Evolutionary conservation across 1,284 basidiomycete genomes (phyloP).

Genomic region (Malassezia nana): DNA sequence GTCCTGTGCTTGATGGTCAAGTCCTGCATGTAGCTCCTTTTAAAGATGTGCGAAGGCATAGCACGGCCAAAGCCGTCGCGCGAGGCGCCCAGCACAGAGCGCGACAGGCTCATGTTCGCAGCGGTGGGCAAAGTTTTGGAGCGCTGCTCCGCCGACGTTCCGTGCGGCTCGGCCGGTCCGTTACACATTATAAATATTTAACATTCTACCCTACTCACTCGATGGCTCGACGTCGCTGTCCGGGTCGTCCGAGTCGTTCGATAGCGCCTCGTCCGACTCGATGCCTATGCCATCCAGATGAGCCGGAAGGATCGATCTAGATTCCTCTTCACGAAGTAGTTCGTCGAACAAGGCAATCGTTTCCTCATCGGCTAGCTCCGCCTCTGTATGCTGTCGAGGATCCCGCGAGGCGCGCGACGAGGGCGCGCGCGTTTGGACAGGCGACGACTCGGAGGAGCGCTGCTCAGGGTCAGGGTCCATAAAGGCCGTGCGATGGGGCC

Average conservation of each 20-base stretch:
- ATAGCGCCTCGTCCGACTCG: not conserved
- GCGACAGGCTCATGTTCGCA: constrained; percentile 9
- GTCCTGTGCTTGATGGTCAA: constrained; percentile 45
- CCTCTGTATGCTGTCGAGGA: not conserved
- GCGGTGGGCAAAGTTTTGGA: not conserved
- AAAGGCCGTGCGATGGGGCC: not conserved
- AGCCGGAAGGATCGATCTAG: constrained; percentile 5
- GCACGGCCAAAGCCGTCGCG: constrained; percentile 5
- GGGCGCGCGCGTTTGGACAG: not conserved
- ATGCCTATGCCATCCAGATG: not conserved
- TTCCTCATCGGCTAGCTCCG: constrained; percentile 13
- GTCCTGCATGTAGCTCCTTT: constrained; percentile 30
- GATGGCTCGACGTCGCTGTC: not conserved
- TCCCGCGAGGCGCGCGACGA: not conserved
- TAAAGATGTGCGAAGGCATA: not conserved
- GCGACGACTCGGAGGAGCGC: not conserved
- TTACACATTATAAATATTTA: constrained; percentile 1
- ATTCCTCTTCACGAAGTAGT: constrained; percentile 14
- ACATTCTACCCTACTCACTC: not conserved
- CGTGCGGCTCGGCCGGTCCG: constrained; percentile 5
- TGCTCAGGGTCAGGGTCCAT: not conserved
- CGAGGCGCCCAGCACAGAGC: constrained; percentile 10
- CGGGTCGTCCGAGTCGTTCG: not conserved
- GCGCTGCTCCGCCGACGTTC: not conserved
- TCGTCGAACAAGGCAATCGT: constrained; percentile 17